Evolutionary conservation across 495 filamentous ascomycete genomes (phyloP).

Genomic region (Coniosporium apollinis): DNA sequence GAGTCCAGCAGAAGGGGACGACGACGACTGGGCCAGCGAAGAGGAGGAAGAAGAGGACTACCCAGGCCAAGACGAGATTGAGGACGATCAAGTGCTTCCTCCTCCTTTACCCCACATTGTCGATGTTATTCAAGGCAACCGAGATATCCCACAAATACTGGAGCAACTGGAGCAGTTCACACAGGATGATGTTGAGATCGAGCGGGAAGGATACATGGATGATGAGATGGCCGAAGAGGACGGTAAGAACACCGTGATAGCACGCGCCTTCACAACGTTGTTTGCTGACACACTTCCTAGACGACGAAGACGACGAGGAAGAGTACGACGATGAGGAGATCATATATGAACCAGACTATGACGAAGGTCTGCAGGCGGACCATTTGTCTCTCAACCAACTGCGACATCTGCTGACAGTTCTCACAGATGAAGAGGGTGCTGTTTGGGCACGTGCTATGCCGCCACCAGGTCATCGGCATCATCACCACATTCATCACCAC

Average conservation of each 20-base stretch:
- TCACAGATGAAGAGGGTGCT: slow-evolving; percentile 31
- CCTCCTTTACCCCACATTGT: slow-evolving; percentile 6
- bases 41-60: slow-evolving; percentile 46
- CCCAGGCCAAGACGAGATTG: slow-evolving; percentile 25
- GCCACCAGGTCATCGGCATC: slow-evolving; percentile 28
- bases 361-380: slow-evolving; percentile 15
- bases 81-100: slow-evolving; percentile 10
- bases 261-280: slow-evolving; percentile 6
- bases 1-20: slow-evolving; percentile 37
- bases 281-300: slow-evolving; percentile 5
- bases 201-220: slow-evolving; percentile 22
- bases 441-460: slow-evolving; percentile 18
- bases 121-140: slow-evolving; percentile 6
- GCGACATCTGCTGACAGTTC: no score
- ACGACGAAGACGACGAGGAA: slow-evolving; percentile 24
- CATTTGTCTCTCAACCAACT: background rate
- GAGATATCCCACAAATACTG: no score
- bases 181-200: slow-evolving; percentile 10
- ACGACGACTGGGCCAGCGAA: slow-evolving; percentile 41
- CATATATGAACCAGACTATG: slow-evolving; percentile 19
- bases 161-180: slow-evolving; percentile 6
- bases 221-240: slow-evolving; percentile 52
- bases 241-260: no score
- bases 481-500: slow-evolving; percentile 30
- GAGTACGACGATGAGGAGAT: slow-evolving; percentile 24